Evolutionary conservation across 441 rosid species (phyloP), one percentile per base, ranked within the genome.

Genomic region (Croton laevigatus): DNA sequence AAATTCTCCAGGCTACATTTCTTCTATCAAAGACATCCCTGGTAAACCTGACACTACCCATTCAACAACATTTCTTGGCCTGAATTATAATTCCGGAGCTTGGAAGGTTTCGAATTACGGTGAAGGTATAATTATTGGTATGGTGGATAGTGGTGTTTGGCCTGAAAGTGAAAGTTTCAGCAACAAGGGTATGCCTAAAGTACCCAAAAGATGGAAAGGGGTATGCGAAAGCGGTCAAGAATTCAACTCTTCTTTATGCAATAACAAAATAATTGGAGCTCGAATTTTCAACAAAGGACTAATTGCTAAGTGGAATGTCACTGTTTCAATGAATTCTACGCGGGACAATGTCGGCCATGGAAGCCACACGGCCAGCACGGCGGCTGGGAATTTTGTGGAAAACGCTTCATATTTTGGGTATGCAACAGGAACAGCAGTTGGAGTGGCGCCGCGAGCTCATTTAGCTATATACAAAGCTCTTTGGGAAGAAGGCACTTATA

Each of bases 311-410:
- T 10, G 57, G 36, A 79, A 85, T 52, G 14, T 74, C 68, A 82
- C 83, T 27, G 58, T 85, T 0, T 52, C 83, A 22, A 74, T 84
- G 85, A 87, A 87, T 75, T 88, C 97, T 5, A 82, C 95, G 8
- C 85, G 91, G 2, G 98, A 92, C 72, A 87, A 90, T 0, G 89
- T 81, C 8, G 98, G 97, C 1, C 97, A 90, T 45, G 98, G 98
- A 0, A 90, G 90, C 0, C 97, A 93, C 59, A 90, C 95, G 0
- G 83, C 98, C 0, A 86, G 89, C 3, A 89, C 93, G 0, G 95
- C 97, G 0, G 93, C 92, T 1, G 95, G 98, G 44, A 84, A 89
- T 44, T 76, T 81, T 3, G 94, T 89, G 2, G 62, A 78, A 0
- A 87, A 83, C 59, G 94, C 91, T 37, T 85, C 91, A 20, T 83